Evolutionary conservation across 164 flowering plant genomes (phyloP).

Genomic region (Aristolochia contorta): DNA sequence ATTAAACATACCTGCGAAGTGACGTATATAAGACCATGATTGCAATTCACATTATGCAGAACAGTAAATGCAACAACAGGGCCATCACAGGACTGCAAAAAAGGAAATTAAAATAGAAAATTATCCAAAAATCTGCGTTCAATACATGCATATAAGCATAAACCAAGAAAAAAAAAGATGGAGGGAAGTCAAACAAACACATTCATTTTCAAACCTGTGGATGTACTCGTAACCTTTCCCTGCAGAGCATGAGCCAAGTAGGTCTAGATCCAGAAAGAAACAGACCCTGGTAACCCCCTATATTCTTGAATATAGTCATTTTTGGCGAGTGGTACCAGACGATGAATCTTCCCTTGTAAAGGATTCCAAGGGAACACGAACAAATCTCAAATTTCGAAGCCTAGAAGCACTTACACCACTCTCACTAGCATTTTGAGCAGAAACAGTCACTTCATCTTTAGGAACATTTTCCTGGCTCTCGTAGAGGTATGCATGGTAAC

Average conservation of each 20-base stretch:
- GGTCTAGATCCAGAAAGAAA: conserved; percentile 92
- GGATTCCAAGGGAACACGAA: conserved; percentile 57
- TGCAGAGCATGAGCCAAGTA: conserved; percentile 85
- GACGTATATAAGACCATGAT: conserved; percentile 91
- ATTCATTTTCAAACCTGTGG: conserved; percentile 63
- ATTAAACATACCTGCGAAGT: conserved; percentile 64
- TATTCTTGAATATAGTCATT: conserved; percentile 69
- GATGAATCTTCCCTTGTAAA: conserved; percentile 65
- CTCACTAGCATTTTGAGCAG: conserved; percentile 31
- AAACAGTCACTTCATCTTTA: conserved; percentile 46
- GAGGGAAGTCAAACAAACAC: neutral
- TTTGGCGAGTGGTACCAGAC: conserved; percentile 29
- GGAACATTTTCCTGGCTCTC: conserved; percentile 60
- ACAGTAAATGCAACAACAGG: conserved; percentile 87
- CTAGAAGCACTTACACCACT: conserved; percentile 50
- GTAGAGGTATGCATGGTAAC: conserved; percentile 86
- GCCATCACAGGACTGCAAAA: conserved; percentile 85
- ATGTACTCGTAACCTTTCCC: conserved; percentile 89
- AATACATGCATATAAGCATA: neutral
- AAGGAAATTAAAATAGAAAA: neutral
- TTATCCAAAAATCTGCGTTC: neutral
- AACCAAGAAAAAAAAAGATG: neutral
- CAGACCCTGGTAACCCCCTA: conserved; percentile 83
- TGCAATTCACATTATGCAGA: conserved; percentile 96
- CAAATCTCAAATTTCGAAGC: conserved; percentile 81